phyloP scores from a whole-genome alignment of 345 rosid genomes.

The Citrus australasica region DNA sequence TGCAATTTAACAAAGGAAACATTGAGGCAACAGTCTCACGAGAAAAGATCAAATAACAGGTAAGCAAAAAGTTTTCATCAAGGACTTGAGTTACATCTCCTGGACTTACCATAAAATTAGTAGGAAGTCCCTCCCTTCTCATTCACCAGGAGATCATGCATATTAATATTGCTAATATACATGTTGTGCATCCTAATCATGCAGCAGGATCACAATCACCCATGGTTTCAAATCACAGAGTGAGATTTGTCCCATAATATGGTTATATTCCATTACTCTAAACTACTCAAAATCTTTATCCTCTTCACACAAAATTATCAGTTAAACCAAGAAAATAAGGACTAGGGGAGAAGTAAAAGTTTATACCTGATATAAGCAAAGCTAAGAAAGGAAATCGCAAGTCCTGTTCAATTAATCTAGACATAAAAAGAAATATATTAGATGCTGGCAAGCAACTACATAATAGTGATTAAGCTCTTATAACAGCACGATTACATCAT shows the following conservation, averaged over 20 bases:
- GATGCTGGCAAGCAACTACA: background rate
- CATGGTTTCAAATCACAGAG: background rate
- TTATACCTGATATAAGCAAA: constrained; percentile 83
- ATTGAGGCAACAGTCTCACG: background rate
- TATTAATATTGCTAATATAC: background rate
- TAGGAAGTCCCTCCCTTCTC: background rate
- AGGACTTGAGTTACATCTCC: background rate
- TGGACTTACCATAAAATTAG: background rate
- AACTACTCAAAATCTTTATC: background rate
- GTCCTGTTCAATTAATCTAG: constrained; percentile 65
- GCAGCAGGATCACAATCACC: background rate
- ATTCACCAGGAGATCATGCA: background rate
- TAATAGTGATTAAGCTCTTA: background rate
- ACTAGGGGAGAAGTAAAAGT: constrained; percentile 2
- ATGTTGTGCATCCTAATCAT: background rate
- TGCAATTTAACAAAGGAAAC: background rate
- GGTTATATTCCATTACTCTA: background rate
- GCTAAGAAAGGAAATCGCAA: constrained; percentile 92
- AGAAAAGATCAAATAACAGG: background rate
- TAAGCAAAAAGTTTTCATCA: background rate
- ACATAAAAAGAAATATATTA: background rate
- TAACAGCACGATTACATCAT: background rate
- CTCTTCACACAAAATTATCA: background rate
- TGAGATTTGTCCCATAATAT: background rate
- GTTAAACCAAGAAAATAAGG: background rate